A percentile compares a stretch with the other conserved stretches of the same genome.
phyloP scores from a whole-genome alignment of 345 rosid genomes.

The Barbarea vulgaris region DNA sequence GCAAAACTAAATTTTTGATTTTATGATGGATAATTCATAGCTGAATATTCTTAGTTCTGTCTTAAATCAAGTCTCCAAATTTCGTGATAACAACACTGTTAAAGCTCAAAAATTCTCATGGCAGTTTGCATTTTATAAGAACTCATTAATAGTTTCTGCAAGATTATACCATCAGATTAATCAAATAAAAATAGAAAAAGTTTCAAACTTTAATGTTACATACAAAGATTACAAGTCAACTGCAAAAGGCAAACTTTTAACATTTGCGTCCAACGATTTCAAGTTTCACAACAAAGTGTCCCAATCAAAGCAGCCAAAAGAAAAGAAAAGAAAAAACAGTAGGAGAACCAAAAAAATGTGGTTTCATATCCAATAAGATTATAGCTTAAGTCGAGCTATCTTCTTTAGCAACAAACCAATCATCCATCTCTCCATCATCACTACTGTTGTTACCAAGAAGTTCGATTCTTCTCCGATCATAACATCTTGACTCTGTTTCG shows the following conservation, averaged over 20 bases:
- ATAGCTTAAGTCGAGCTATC: neutral
- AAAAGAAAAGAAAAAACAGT: neutral
- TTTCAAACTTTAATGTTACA: constrained; percentile 32
- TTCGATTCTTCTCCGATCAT: constrained; percentile 39
- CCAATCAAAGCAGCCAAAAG: neutral
- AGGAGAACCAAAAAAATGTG: neutral
- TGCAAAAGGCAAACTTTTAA: too few relatives aligned
- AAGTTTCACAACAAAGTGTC: neutral
- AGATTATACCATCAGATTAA: neutral
- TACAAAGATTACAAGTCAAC: too few relatives aligned
- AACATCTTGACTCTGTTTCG: constrained; percentile 18
- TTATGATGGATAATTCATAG: neutral
- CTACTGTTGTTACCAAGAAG: constrained; percentile 41
- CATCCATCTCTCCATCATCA: constrained; percentile 73
- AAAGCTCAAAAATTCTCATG: neutral
- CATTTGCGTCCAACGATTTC: neutral
- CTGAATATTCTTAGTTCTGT: neutral
- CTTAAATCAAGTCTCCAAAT: neutral
- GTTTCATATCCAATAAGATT: neutral
- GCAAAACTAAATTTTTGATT: neutral
- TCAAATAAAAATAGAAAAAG: neutral
- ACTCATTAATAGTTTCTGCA: neutral
- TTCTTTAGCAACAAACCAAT: constrained; percentile 56
- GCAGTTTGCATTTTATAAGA: neutral
- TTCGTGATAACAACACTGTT: neutral